Evolutionary conservation across 176 grass and related monocot species (phyloP).

Genomic region (Musa troglodytarum): DNA sequence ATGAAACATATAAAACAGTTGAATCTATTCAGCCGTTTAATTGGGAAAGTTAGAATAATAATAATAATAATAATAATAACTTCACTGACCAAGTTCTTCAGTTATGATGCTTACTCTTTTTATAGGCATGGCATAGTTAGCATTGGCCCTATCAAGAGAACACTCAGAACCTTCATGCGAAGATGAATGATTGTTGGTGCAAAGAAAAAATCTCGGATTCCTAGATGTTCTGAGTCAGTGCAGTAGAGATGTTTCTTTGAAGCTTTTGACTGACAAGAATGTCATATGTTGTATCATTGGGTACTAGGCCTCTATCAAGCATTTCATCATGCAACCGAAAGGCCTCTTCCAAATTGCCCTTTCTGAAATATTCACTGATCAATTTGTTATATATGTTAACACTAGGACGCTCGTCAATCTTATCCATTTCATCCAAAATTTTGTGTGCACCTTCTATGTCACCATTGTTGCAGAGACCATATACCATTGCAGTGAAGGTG

Average conservation of each 20-base stretch:
- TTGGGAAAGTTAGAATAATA: background rate
- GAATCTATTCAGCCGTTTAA: background rate
- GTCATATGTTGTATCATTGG: conserved; percentile 55
- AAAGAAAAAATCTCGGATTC: background rate
- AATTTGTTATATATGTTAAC: conserved; percentile 66
- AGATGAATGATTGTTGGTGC: too few relatives aligned
- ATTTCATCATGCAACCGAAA: conserved; percentile 81
- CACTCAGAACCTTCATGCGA: too few relatives aligned
- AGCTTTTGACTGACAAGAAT: conserved; percentile 37
- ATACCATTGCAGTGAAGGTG: conserved; percentile 56
- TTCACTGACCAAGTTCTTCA: background rate
- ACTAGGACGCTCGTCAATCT: conserved; percentile 50
- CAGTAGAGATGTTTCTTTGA: conserved; percentile 11
- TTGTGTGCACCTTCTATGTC: conserved; percentile 55
- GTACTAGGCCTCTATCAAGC: conserved; percentile 53
- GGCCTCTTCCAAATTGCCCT: conserved; percentile 60
- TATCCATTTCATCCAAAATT: conserved; percentile 67
- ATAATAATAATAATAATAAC: background rate
- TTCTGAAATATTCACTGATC: conserved; percentile 51
- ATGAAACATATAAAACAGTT: background rate
- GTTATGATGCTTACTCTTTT: background rate
- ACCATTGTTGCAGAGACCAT: conserved; percentile 64
- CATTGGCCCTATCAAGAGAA: background rate
- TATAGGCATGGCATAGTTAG: background rate
- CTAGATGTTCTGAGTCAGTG: conserved; percentile 6